Evolutionary conservation across 352 stramenopile genomes (phyloP).

Genomic region (Pythium rhizo-oryzae): DNA sequence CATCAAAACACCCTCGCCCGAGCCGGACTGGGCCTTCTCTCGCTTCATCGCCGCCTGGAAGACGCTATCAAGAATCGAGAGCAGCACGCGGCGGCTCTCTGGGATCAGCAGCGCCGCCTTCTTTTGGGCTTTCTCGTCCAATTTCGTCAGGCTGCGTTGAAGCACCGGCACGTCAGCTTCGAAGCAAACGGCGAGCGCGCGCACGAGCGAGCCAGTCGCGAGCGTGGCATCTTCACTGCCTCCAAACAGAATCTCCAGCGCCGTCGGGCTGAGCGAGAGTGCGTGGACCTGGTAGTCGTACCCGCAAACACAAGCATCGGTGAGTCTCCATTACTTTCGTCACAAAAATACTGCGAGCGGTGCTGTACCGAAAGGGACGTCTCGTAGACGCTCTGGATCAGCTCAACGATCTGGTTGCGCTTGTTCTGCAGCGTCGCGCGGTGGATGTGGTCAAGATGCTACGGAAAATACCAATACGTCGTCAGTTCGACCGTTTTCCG

Average conservation of each 20-base stretch:
- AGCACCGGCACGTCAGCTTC: conserved; percentile 53
- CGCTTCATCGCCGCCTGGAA: conserved; percentile 45
- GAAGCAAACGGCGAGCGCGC: conserved; percentile 57
- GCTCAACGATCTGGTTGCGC: conserved; percentile 40
- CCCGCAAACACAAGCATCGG: background rate
- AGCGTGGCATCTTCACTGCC: conserved; percentile 32
- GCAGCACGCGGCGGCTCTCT: conserved; percentile 45
- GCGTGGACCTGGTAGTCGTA: conserved; percentile 14
- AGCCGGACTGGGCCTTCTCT: conserved; percentile 18
- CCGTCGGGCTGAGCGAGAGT: conserved; percentile 30
- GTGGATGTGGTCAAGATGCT: conserved; percentile 53
- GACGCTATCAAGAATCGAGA: conserved; percentile 39
- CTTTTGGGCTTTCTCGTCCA: conserved; percentile 43
- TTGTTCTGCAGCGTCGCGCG: conserved; percentile 27
- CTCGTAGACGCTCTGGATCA: conserved; percentile 50
- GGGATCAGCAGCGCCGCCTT: conserved; percentile 45
- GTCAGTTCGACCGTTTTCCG: background rate
- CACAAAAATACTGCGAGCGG: background rate
- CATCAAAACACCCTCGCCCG: conserved; percentile 52
- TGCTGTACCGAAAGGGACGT: conserved; percentile 42
- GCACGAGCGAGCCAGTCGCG: conserved; percentile 43
- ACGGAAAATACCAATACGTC: background rate
- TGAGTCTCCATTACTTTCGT: background rate
- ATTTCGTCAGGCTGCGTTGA: conserved; percentile 44
- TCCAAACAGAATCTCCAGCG: conserved; percentile 37